Base-by-base conservation (phyloP, 2,329 filamentous ascomycete genomes). In the Colletotrichum sp. region DNA sequence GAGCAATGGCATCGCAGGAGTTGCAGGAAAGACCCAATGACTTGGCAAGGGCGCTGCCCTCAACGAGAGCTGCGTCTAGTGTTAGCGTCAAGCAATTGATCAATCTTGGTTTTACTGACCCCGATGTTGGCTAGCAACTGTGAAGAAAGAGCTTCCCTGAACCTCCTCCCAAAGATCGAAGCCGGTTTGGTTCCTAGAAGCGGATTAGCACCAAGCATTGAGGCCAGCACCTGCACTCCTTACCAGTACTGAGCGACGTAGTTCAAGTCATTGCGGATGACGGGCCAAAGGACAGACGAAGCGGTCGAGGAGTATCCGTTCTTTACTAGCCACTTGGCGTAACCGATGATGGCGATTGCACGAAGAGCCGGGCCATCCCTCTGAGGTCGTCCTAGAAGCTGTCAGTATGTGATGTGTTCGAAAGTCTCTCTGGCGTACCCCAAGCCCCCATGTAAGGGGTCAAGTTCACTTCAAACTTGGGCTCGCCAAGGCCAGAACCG, bases 101-200 rank as follows among this genome's bases (percentile, higher is more conserved):
- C 12, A 21, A 3, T 16, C 26, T 85, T 81, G 2, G 16, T 2
- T 88, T 6, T 10, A 83, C 77, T 89, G 81, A 80, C 92, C 89
- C 79, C 94, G 91, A 82, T 96, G 92, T 76, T 94, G 92, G 55
- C 90, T 89, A 5, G 92, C 91, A 36, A 92, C 86, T 2, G 95
- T 97, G 84, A 96, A 98, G 87, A 96, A 97, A 1, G 94, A 96
- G 26, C 91, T 93, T 55, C 94, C 94, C 28, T 88, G 86, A 16
- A 96, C 91, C 82, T 97, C 95, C 82, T 97, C 95, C 95, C 95
- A 97, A 5, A 98, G 88, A 82, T 98, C 95, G 80, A 92, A 97
- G 7, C 90, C 90, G 0, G 89, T 90, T 77, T 87, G 83, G 81
- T 91, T 91, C 89, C 86, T 88, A 7, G 2, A 26, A 24, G 26